These are phyloP conservation scores for Aotearoamyces nothofagi DNA, from an alignment of 2,329 filamentous ascomycete genomes.

Conservation along the genomic window DNA sequence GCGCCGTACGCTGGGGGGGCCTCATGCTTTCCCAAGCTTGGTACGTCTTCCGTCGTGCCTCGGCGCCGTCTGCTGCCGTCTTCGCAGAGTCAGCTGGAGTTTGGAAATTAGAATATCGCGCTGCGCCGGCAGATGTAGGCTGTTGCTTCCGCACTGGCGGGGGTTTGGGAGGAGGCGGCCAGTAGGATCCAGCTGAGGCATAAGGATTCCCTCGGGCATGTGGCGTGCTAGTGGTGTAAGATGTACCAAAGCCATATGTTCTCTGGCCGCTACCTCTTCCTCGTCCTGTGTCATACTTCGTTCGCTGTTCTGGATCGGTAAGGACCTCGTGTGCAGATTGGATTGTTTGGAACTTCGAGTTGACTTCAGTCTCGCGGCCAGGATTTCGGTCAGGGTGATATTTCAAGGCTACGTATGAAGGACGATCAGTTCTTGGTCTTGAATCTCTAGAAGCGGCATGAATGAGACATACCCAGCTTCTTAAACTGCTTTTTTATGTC, in stretches of 20 bases:
- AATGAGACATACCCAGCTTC: constrained; percentile 36
- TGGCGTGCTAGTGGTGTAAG: constrained; percentile 7
- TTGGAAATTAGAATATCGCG: constrained; percentile 16
- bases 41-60: constrained; percentile 16
- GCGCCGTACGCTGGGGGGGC: too few species aligned
- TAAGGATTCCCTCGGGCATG: constrained; percentile 18
- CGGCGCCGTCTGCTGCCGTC: constrained; percentile 14
- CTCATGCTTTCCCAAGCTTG: constrained; percentile 19
- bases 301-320: constrained; percentile 20
- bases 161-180: constrained; percentile 16
- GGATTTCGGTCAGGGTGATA: constrained; percentile 61
- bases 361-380: constrained; percentile 49
- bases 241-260: constrained; percentile 7
- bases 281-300: constrained; percentile 18
- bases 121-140: constrained; percentile 16
- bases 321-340: constrained; percentile 57
- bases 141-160: constrained; percentile 9
- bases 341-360: constrained; percentile 54
- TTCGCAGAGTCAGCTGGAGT: constrained; percentile 13
- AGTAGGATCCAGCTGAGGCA: constrained; percentile 16
- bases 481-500: constrained; percentile 58
- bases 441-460: neutral
- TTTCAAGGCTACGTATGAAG: constrained; percentile 41
- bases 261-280: constrained; percentile 3
- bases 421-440: constrained; percentile 1